These are phyloP conservation scores for Poa pratensis DNA, from an alignment of 176 grass and related monocot species.

Conservation along the genomic window DNA sequence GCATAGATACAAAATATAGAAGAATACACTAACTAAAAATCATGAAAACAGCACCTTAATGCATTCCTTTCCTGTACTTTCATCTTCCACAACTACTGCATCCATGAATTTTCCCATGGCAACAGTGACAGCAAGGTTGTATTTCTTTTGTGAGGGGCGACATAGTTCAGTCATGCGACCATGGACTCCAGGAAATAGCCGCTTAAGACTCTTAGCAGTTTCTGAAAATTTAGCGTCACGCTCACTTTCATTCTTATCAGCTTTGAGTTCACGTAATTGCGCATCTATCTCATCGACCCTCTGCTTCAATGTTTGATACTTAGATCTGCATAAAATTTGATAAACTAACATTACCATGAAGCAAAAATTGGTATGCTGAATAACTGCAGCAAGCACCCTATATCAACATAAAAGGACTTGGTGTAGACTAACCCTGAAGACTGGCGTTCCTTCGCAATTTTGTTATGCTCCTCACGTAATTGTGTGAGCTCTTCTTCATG, in stretches of 20 bases:
- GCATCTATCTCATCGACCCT: conserved; percentile 81
- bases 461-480: conserved; percentile 61
- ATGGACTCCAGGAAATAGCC: conserved; percentile 91
- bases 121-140: conserved; percentile 97
- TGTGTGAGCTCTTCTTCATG: conserved; percentile 68
- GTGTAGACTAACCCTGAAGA: conserved; percentile 73
- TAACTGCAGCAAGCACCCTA: conserved; percentile 19
- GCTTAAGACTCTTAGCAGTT: conserved; percentile 84
- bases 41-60: conserved; percentile 71
- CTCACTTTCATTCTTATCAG: conserved; percentile 96
- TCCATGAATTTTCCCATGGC: conserved; percentile 99
- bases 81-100: conserved; percentile 95
- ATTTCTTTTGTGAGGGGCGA: conserved; percentile 96
- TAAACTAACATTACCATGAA: conserved; percentile 17
- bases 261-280: conserved; percentile 87
- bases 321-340: conserved; percentile 57
- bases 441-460: conserved; percentile 84
- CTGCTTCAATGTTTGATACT: conserved; percentile 77
- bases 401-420: conserved; percentile 32
- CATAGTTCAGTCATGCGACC: conserved; percentile 99
- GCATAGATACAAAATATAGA: conserved; percentile 8
- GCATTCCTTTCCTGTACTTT: conserved; percentile 97
- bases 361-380: conserved; percentile 10
- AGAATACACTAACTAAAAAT: conserved; percentile 21
- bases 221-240: conserved; percentile 86